Base-by-base conservation (phyloP, 192 early-diverging fungal genomes). In the Entomortierella beljakovae region DNA sequence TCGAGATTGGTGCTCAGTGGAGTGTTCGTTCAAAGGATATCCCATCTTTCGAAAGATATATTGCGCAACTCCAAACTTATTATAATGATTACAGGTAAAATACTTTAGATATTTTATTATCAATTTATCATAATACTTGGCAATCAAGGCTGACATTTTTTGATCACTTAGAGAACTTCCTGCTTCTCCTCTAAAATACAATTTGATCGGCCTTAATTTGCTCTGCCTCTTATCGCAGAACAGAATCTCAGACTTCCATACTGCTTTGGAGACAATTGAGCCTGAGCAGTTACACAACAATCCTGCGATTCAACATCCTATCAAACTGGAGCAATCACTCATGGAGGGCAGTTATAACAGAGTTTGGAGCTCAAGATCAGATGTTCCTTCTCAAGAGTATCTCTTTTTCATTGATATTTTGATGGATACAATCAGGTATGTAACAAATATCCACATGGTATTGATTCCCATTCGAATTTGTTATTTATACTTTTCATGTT, bases 291-390 rank as follows among this genome's bases (percentile, higher is more conserved):
- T 97, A 18, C 85, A 89, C 46, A 84, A 76, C 64, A 97, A 96
- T 81, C 76, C 90, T 34, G 95, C 90, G 61, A 96, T 99, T 76
- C 91, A 93, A 61, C 95, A 97, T 71, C 94, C 97, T 2, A 86
- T 99, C 52, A 89, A 94, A 81, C 86, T 99, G 59, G 97, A 99
- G 83, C 97, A 98, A 85, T 94, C 91, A 50, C 82, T 99, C 74
- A 99, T 98, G 97, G 97, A 98, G 80, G 97, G 97, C 23, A 94
- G 90, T 72, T 99, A 98, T 83, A 98, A 97, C 83, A 93, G 94
- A 66, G 96, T 99, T 42, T 98, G 97, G 97, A 93, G 94, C 80
- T 88, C 92, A 64, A 85, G 96, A 82, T 80, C 86, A 18, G 91
- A 95, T 64, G 94, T 97, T n/a, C 93, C 94, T 11, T 94, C 93